These are phyloP conservation scores for Epichloe sylvatica DNA, from an alignment of 2,329 filamentous ascomycete species.

Conservation along the genomic window DNA sequence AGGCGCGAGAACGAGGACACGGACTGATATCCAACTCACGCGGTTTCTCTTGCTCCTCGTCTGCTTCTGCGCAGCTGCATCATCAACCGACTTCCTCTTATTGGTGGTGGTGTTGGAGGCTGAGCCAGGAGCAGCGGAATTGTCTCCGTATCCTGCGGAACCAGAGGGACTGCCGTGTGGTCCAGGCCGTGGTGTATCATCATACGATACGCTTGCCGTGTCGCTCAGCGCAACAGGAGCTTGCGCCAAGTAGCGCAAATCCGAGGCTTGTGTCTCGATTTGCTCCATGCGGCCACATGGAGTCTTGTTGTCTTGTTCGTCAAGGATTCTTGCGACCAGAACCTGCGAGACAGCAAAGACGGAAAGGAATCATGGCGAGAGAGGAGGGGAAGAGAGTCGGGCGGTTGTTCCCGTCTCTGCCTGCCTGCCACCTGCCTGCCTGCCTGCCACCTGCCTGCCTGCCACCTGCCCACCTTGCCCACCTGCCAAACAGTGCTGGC, in stretches of 20 bases:
- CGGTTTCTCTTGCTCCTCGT: slow-evolving; percentile 48
- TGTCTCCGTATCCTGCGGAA: slow-evolving; percentile 32
- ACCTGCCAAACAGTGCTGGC: too few species aligned
- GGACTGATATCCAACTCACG: slow-evolving; percentile 24
- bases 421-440: neutral
- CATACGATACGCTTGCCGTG: slow-evolving; percentile 19
- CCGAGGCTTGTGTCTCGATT: slow-evolving; percentile 39
- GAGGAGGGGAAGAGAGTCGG: neutral
- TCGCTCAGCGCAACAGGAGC: slow-evolving; percentile 19
- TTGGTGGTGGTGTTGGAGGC: slow-evolving; percentile 10
- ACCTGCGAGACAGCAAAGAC: neutral
- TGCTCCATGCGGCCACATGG: slow-evolving; percentile 30
- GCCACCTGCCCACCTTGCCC: too few species aligned
- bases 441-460: too few species aligned
- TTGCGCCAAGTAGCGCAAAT: slow-evolving; percentile 37
- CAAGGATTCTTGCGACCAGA: neutral
- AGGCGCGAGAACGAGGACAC: neutral
- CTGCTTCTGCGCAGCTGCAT: slow-evolving; percentile 33
- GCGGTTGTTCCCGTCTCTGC: neutral
- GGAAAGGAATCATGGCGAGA: neutral
- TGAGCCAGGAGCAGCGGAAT: slow-evolving; percentile 27
- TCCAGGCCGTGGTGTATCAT: slow-evolving; percentile 20
- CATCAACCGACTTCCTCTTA: slow-evolving; percentile 28
- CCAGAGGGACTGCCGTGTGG: slow-evolving; percentile 20
- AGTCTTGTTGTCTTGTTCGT: neutral